A percentile compares a stretch with the other conserved stretches of the same genome.
These are phyloP conservation scores for Lophium mytilinum DNA, from an alignment of 495 filamentous ascomycete genomes.

Conservation along the genomic window DNA sequence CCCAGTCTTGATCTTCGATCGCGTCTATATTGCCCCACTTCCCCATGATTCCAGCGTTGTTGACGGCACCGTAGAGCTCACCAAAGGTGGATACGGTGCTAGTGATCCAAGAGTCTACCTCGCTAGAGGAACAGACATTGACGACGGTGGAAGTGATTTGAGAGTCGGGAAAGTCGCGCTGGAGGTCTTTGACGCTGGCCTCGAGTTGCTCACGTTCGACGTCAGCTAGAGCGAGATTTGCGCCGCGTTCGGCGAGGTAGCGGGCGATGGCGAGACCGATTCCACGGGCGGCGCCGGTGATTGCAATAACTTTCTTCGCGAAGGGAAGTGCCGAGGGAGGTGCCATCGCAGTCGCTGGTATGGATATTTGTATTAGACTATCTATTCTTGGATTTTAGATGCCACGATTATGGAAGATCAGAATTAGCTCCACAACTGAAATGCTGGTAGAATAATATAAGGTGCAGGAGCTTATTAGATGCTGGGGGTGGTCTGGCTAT, in stretches of 20 bases:
- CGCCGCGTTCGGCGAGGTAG: neutral
- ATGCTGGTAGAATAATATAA: too few species aligned
- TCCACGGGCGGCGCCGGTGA: neutral
- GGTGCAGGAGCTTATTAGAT: too few species aligned
- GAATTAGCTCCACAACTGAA: too few species aligned
- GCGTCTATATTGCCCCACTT: constrained; percentile 25
- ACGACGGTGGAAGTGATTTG: neutral
- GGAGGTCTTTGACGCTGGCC: neutral
- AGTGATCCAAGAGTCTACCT: constrained; percentile 1
- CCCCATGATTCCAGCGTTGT: constrained; percentile 45
- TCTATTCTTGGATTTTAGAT: too few species aligned
- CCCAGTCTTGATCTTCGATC: constrained; percentile 32
- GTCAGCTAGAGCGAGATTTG: neutral
- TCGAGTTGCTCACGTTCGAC: neutral
- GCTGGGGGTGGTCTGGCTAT: too few species aligned
- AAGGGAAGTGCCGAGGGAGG: neutral
- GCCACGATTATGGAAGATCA: too few species aligned
- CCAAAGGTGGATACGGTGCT: constrained; percentile 19
- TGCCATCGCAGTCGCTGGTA: too few species aligned
- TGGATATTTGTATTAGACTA: too few species aligned
- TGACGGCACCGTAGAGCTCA: constrained; percentile 47
- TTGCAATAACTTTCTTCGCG: neutral
- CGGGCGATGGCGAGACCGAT: constrained; percentile 2
- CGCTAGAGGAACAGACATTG: neutral
- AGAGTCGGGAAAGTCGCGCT: neutral